Conservation (phyloP, 2,329 filamentous ascomycete species). For the Colletotrichum cordylinicola region DNA sequence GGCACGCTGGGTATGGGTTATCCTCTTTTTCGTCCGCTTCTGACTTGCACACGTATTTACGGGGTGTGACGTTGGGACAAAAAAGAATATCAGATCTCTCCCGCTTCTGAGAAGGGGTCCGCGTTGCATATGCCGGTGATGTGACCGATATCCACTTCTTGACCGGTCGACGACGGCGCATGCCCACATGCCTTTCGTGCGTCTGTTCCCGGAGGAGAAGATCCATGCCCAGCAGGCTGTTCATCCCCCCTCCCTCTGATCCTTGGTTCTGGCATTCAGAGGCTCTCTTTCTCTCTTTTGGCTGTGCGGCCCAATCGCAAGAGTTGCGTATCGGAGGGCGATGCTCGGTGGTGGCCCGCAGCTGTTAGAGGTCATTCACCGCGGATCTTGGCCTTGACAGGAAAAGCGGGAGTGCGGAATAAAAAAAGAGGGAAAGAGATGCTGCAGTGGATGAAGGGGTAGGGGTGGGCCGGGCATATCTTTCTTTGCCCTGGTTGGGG, state of each 20-base stretch:
- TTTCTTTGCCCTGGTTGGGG: not conserved
- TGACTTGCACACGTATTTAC: not conserved
- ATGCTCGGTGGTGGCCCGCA: not conserved
- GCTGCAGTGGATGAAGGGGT: not conserved
- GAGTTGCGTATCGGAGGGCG: not conserved
- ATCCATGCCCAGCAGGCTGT: not conserved
- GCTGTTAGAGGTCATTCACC: not conserved
- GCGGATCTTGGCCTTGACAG: not conserved
- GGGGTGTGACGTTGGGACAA: not conserved
- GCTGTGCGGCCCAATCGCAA: not conserved
- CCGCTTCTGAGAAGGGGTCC: not conserved
- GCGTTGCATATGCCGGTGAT: constrained; percentile 7
- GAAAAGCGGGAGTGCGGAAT: not conserved
- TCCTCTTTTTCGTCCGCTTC: not conserved
- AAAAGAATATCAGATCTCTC: not conserved
- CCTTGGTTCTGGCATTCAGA: not conserved
- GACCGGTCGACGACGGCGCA: constrained; percentile 1
- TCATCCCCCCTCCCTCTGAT: not conserved
- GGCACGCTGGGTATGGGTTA: not conserved
- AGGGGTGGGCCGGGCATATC: not conserved
- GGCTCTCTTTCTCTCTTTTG: not conserved
- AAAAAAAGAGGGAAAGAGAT: not conserved
- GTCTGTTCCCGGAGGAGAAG: not conserved
- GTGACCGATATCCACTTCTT: constrained; percentile 15
- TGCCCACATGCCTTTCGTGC: not conserved